Conservation (phyloP, 148 eudicot species). For the Heliamphora exappendiculata region DNA sequence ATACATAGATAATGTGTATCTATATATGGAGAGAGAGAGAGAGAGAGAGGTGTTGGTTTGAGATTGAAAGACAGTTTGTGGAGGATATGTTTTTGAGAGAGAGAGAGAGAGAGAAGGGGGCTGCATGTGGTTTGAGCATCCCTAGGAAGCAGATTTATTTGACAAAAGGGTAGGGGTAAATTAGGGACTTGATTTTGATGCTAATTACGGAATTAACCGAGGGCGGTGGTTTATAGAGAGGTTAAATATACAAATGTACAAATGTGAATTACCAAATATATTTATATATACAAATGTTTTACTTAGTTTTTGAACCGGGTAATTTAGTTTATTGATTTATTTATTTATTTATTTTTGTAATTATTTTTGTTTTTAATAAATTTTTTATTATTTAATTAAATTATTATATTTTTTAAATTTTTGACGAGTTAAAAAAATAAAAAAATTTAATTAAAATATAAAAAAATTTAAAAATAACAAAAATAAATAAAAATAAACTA, state of each 20-base stretch:
- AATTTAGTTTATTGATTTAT: too few relatives aligned
- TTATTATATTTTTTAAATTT: too few relatives aligned
- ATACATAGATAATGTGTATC: not conserved
- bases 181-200: not conserved
- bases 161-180: not conserved
- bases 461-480: too few relatives aligned
- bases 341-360: too few relatives aligned
- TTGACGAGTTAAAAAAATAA: too few relatives aligned
- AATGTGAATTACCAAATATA: not conserved
- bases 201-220: constrained; percentile 10
- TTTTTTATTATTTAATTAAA: too few relatives aligned
- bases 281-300: too few relatives aligned
- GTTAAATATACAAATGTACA: not conserved
- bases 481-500: too few relatives aligned
- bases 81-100: not conserved
- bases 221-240: not conserved
- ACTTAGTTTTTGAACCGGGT: too few relatives aligned
- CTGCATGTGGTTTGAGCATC: constrained; percentile 16
- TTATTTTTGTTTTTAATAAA: too few relatives aligned
- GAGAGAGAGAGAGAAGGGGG: not conserved
- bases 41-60: not conserved
- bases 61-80: constrained; percentile 16
- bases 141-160: constrained; percentile 3
- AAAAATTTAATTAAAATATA: too few relatives aligned
- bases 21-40: not conserved